Base-by-base conservation (phyloP, 306 rosid species). In the Rubus parviflorus region DNA sequence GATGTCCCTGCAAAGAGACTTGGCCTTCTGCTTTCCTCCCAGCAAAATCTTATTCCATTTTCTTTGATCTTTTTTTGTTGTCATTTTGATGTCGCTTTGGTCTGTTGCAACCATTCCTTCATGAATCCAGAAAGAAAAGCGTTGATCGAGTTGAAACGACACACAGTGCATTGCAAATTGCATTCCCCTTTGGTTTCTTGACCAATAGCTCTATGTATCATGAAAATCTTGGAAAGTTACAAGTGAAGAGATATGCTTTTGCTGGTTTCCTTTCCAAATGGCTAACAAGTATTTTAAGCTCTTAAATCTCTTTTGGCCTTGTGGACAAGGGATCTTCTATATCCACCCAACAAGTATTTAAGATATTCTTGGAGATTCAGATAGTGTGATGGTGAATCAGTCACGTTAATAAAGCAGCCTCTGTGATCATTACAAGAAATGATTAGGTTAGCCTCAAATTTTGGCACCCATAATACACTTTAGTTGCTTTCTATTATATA, bases 331-430 rank as follows among this genome's bases (percentile, higher is more conserved):
- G 69, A 63, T 63, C 68, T 63, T 42, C 40, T 35, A 17, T 37
- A 62, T 62, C 43, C 54, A 43, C 65, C 43, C 37, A 60, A 38
- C 57, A 58, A 72, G 19, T 35, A 57, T 73, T 20, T 43, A 45
- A 45, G 42, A 22, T 43, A n/a, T 25, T 57, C 61, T 14, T 25
- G 14, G 6, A 42, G 77, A 9, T 74, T 43, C 69, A 74, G 53
- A 23, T 25, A 45, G 58, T 74, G 45, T 41, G 49, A 23, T 74
- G 46, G 42, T 58, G 77, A 23, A 58, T 45, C 78, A 74, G 70
- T 60, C 78, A 45, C 58, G 78, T 60, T 74, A 46, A 60, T 45
- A 74, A 74, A 74, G 78, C 57, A 74, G 30, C 78, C 30, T 74
- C 2, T 61, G 43, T 45, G 58, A 74, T 74, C 46, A 74, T 74